Evolutionary conservation across 176 grass and related monocot genomes (phyloP), one percentile per base, ranked within the genome.

Genomic region (Otatea glauca): DNA sequence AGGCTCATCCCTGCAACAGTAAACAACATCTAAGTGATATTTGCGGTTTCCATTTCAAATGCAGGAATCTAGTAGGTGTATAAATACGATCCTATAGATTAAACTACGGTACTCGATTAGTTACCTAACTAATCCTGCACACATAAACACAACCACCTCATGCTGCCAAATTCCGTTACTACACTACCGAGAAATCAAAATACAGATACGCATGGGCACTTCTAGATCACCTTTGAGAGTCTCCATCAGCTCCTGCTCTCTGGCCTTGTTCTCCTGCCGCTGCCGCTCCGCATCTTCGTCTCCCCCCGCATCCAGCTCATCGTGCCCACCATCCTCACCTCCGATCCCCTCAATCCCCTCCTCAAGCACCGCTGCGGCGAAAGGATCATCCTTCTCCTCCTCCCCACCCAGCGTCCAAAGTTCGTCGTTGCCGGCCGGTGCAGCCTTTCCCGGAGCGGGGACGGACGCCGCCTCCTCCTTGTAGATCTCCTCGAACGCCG

Each of bases 191-290:
- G 43, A 78, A 59, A 64, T 73, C 12, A 60, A 77, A 85, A 74
- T n/a, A 79, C 2, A 50, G 8, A 13, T 80, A 58, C 39, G 76
- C 35, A 83, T 53, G 34, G 5, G 9, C 44, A 88, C 13, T 81
- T 34, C 15, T 7, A 80, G 45, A 41, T 88, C 82, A 95, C 96
- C 96, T 98, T 92, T 92, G 21, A 95, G 72, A 45, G 70, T 88
- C 59, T 86, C 92, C 87, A 90, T 90, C 15, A 93, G 80, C 76
- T 98, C 91, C 75, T 92, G 83, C 83, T 95, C 93, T 68, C 79
- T 93, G 65, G 42, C 92, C 68, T 20, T 81, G 58, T 72, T 81
- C 82, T 82, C 67, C 72, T 77, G 75, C 78, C 72, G 84, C 87
- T 65, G 63, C 55, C 72, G 75, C 78, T 92, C 81, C 27, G 68